Percentiles rank a stretch among this genome's conserved stretches.
phyloP scores from a whole-genome alignment of 768 basidiomycete genomes.

The Boletus insuetus region DNA sequence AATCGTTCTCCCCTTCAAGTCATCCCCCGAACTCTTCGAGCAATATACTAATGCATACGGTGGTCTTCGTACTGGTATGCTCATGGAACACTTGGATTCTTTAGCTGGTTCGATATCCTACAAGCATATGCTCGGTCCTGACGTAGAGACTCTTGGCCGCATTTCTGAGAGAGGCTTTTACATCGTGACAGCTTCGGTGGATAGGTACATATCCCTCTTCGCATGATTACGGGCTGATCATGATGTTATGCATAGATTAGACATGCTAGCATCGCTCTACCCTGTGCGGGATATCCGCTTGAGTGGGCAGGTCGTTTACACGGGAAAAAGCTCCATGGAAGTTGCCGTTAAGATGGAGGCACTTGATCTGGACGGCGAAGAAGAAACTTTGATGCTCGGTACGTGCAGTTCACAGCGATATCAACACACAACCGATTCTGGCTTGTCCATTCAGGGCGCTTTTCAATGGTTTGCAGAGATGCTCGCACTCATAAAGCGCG shows the following conservation, averaged over 20 bases:
- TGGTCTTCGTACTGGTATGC: conserved; percentile 66
- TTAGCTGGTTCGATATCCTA: conserved; percentile 84
- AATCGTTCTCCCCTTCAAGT: conserved; percentile 60
- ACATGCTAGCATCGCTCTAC: conserved; percentile 60
- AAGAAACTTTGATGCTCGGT: conserved; percentile 65
- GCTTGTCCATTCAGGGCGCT: conserved; percentile 57
- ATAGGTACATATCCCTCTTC: conserved; percentile 43
- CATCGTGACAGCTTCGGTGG: conserved; percentile 81
- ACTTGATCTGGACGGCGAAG: conserved; percentile 42
- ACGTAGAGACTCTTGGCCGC: conserved; percentile 50
- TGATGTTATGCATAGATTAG: conserved; percentile 44
- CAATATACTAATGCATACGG: conserved; percentile 70
- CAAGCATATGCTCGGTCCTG: conserved; percentile 74
- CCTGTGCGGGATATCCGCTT: conserved; percentile 67
- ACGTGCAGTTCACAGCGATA: conserved; percentile 22
- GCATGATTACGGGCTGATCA: not conserved
- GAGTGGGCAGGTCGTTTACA: conserved; percentile 79
- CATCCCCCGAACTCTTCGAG: conserved; percentile 56
- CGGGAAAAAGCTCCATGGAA: conserved; percentile 77
- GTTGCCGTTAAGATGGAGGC: conserved; percentile 85
- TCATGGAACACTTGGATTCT: conserved; percentile 81
- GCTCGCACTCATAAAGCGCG: conserved; percentile 61
- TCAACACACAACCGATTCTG: not conserved
- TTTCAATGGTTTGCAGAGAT: conserved; percentile 86
- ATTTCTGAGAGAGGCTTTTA: conserved; percentile 70